Base-by-base conservation (phyloP, 768 basidiomycete species). In the Boletus insuetus region DNA sequence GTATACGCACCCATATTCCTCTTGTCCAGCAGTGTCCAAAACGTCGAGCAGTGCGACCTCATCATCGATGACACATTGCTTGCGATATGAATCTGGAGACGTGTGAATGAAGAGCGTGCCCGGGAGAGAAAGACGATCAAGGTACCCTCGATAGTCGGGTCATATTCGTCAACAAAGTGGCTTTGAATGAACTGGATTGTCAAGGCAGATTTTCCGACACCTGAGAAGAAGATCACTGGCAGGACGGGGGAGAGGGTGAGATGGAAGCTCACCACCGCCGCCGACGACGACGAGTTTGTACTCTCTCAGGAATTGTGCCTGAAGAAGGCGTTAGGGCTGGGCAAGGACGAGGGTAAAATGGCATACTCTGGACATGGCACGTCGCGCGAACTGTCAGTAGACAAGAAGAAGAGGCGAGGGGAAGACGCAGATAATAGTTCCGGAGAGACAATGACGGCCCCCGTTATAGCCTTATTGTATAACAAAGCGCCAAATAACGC, bases 271-370 rank as follows among this genome's bases (percentile, higher is more conserved):
- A 89, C 94, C 95, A 83, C 95, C 96, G 69, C 96, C 96, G 46
- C 96, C 96, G 58, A 98, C 96, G 59, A 98, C 96, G 60, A 98
- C 96, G 56, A 98, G 86, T 79, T 98, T 98, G 78, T 98, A 98
- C 72, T 98, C 96, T 65, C 95, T 80, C 73, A 98, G 77, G 79
- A 94, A 94, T 69, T 89, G 87, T 59, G 91, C 89, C 87, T 92
- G 56, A 22, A 34, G 37, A 46, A 2, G 29, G 42, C 1, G 53
- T 62, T 47, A 71, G 22, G 14, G 10, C 4, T 2, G 4, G 32
- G 19, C 14, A 2, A 22, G 7, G 0, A 34, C 20, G 26, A 20
- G 24, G 43, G 19, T 6, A 26, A 6, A 17, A 14, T 3, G n/a
- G 31, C 64, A 17, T 55, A 71, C 70, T 62, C 69, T 73, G 43